Conservation (phyloP, 2,329 filamentous ascomycete species). For the Ophiostoma perfectum region DNA sequence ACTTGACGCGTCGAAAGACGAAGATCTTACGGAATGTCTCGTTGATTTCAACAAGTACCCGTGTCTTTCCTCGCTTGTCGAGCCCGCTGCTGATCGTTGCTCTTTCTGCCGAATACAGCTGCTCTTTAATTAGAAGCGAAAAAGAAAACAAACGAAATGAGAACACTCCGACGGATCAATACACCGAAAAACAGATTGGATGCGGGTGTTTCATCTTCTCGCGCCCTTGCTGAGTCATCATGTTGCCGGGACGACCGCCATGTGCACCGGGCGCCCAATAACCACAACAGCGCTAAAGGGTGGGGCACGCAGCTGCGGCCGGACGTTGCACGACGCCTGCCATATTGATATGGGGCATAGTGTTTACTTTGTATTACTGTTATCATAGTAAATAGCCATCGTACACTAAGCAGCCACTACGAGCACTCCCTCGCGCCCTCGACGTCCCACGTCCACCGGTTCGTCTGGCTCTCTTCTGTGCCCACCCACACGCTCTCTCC, state of each 20-base stretch:
- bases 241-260: neutral
- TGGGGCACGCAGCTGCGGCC: neutral
- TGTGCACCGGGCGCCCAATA: neutral
- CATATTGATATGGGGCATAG: conserved; percentile 1
- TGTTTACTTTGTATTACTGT: conserved; percentile 1
- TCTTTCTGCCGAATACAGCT: neutral
- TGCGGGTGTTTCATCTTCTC: neutral
- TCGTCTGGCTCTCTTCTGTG: neutral
- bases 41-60: neutral
- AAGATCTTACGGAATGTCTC: neutral
- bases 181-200: neutral
- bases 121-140: neutral
- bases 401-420: neutral
- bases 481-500: neutral
- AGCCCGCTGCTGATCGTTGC: neutral
- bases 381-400: neutral
- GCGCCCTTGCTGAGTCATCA: neutral
- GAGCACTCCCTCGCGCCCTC: neutral
- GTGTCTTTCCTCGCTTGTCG: neutral
- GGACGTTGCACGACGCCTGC: conserved; percentile 1
- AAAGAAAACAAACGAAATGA: neutral
- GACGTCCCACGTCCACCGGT: neutral
- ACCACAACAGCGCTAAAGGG: conserved; percentile 1
- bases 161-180: neutral
- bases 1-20: neutral